These are phyloP conservation scores for Irpex sp. DNA, from an alignment of 1,284 basidiomycete species.

Conservation along the genomic window DNA sequence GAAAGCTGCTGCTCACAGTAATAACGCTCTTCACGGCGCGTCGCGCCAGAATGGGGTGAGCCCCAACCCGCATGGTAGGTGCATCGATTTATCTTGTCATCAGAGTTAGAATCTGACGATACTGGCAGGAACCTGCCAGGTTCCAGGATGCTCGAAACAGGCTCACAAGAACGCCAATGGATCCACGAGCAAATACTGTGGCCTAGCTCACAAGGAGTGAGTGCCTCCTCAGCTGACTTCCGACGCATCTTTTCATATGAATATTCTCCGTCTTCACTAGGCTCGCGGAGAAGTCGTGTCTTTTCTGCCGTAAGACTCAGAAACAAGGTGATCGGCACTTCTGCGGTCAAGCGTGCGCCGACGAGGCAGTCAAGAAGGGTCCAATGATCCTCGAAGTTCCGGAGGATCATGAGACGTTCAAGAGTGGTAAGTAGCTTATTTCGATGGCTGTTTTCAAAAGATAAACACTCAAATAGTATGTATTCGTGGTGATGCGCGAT, in stretches of 20 bases:
- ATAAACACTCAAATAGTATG: not conserved
- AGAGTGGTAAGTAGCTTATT: constrained; percentile 42
- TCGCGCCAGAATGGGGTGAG: constrained; percentile 13
- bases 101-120: not conserved
- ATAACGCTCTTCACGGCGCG: constrained; percentile 5
- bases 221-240: constrained; percentile 6
- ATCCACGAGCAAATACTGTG: constrained; percentile 41
- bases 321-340: constrained; percentile 55
- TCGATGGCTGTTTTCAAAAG: not conserved
- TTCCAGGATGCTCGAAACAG: constrained; percentile 47
- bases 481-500: not conserved
- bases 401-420: constrained; percentile 53
- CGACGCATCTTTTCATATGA: not conserved
- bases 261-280: constrained; percentile 8
- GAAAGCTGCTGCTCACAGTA: constrained; percentile 27
- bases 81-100: not conserved
- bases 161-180: constrained; percentile 33
- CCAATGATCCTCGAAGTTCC: constrained; percentile 59
- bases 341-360: constrained; percentile 49
- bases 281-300: constrained; percentile 42
- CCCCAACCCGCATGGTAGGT: constrained; percentile 5
- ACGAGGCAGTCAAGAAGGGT: constrained; percentile 47
- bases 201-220: constrained; percentile 45
- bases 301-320: constrained; percentile 51
- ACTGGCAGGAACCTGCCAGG: constrained; percentile 41